Conservation (phyloP, 2,329 filamentous ascomycete genomes). For the Aspergillus alliaceus region DNA sequence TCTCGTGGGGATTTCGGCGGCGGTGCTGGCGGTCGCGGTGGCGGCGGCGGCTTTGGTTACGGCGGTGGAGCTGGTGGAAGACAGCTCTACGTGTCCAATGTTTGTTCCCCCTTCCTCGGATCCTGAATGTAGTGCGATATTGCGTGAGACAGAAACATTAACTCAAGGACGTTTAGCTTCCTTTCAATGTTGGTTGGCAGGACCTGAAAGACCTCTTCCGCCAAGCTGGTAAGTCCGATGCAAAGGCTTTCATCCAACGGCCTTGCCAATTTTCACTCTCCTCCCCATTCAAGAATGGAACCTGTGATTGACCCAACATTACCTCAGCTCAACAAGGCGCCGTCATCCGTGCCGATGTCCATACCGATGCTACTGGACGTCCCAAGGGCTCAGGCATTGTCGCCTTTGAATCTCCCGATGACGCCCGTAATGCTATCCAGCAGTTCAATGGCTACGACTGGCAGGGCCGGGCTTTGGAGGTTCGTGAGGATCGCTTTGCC, state of each 20-base stretch:
- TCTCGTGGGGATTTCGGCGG: conserved; percentile 63
- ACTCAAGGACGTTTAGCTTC: conserved; percentile 65
- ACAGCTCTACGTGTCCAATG: conserved; percentile 97
- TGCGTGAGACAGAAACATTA: conserved; percentile 30
- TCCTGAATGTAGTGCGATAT: conserved; percentile 14
- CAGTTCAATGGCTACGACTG: conserved; percentile 99
- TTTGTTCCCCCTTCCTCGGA: conserved; percentile 59
- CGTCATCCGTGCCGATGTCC: conserved; percentile 93
- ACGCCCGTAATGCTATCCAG: conserved; percentile 91
- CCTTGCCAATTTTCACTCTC: conserved; percentile 6
- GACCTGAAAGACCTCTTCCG: conserved; percentile 98
- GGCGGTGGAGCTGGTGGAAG: conserved; percentile 61
- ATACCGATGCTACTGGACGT: conserved; percentile 84
- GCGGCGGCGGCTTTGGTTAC: conserved; percentile 51
- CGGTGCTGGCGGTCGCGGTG: conserved; percentile 53
- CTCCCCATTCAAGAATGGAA: not conserved
- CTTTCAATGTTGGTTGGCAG: conserved; percentile 97
- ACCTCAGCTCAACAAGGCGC: conserved; percentile 59
- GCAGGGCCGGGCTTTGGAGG: conserved; percentile 90
- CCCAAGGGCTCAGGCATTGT: conserved; percentile 97
- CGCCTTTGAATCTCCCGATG: conserved; percentile 90
- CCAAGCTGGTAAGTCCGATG: conserved; percentile 76
- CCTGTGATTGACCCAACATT: conserved; percentile 29
- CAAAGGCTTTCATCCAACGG: conserved; percentile 6
- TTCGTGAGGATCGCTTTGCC: conserved; percentile 94